phyloP scores from a whole-genome alignment of 2,329 filamentous ascomycete genomes.

The Chrysoporthe puriensis region DNA sequence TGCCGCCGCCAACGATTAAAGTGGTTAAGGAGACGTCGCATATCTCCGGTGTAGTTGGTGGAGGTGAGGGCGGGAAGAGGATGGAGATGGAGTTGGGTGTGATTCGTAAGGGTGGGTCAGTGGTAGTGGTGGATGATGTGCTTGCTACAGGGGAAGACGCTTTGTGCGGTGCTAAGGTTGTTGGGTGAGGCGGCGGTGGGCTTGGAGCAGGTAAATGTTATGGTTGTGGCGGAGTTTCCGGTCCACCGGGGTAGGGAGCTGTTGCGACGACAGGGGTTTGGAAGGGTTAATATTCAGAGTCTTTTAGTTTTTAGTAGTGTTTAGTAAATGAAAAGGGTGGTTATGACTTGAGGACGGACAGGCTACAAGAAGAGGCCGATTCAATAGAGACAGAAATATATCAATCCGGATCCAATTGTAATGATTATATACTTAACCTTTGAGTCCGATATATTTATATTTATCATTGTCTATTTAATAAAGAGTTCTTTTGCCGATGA shows the following conservation, averaged over 20 bases:
- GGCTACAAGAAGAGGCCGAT: too few species aligned
- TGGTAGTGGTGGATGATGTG: conserved; percentile 65
- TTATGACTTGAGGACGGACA: too few species aligned
- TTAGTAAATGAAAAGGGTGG: conserved; percentile 30
- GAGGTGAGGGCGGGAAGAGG: conserved; percentile 34
- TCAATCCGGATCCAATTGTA: too few species aligned
- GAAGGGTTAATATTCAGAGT: conserved; percentile 52
- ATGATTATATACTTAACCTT: too few species aligned
- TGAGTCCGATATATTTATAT: too few species aligned
- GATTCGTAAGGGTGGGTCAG: conserved; percentile 43
- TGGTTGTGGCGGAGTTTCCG: conserved; percentile 63
- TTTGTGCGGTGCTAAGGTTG: conserved; percentile 56
- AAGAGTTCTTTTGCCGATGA: too few species aligned
- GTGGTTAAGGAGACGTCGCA: conserved; percentile 53
- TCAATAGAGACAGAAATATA: too few species aligned
- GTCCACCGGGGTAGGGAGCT: conserved; percentile 53
- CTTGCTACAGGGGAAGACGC: conserved; percentile 60
- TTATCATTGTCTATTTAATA: too few species aligned
- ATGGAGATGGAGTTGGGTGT: conserved; percentile 55
- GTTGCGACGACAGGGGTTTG: conserved; percentile 53
- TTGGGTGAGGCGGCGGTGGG: conserved; percentile 47
- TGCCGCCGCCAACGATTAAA: conserved; percentile 59
- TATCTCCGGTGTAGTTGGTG: conserved; percentile 50
- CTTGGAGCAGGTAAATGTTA: conserved; percentile 47
- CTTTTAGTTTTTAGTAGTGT: conserved; percentile 55